These are phyloP conservation scores for Phytopythium montanum DNA, from an alignment of 352 stramenopile genomes.

Conservation along the genomic window DNA sequence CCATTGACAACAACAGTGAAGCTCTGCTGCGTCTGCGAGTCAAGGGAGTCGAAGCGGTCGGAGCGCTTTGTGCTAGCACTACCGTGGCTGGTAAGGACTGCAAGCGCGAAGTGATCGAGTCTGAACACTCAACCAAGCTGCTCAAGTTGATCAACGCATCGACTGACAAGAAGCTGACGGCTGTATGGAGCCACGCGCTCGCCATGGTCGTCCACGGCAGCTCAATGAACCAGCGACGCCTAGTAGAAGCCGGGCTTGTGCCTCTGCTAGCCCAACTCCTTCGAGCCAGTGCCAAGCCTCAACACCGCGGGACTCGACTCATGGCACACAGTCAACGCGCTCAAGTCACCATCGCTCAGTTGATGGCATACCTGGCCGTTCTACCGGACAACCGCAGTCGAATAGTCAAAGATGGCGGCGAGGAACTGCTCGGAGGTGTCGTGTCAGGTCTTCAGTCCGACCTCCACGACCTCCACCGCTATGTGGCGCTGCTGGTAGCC, in stretches of 20 bases:
- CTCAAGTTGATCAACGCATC: slow-evolving; percentile 22
- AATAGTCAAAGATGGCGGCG: slow-evolving; percentile 40
- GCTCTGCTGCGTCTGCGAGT: slow-evolving; percentile 32
- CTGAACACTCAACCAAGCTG: slow-evolving; percentile 34
- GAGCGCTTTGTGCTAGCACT: slow-evolving; percentile 37
- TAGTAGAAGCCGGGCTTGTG: slow-evolving; percentile 33
- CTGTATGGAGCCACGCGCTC: slow-evolving; percentile 43
- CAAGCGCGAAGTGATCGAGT: slow-evolving; percentile 64
- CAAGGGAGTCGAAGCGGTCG: slow-evolving; percentile 46
- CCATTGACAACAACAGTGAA: not conserved
- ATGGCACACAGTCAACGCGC: slow-evolving; percentile 11
- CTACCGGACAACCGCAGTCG: slow-evolving; percentile 37
- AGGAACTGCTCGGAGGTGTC: slow-evolving; percentile 29
- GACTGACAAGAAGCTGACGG: slow-evolving; percentile 26
- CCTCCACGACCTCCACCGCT: slow-evolving; percentile 52
- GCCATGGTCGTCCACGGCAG: slow-evolving; percentile 36
- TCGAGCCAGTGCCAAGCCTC: not conserved
- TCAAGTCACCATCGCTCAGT: slow-evolving; percentile 24
- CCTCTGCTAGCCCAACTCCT: slow-evolving; percentile 35
- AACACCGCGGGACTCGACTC: not conserved
- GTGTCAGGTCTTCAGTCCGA: slow-evolving; percentile 47
- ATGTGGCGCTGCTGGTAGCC: slow-evolving; percentile 46
- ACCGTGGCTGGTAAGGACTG: slow-evolving; percentile 24
- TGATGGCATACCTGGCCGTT: slow-evolving; percentile 47
- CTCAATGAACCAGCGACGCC: slow-evolving; percentile 44